Conservation (phyloP, 345 rosid genomes). For the Kernera saxatilis region DNA sequence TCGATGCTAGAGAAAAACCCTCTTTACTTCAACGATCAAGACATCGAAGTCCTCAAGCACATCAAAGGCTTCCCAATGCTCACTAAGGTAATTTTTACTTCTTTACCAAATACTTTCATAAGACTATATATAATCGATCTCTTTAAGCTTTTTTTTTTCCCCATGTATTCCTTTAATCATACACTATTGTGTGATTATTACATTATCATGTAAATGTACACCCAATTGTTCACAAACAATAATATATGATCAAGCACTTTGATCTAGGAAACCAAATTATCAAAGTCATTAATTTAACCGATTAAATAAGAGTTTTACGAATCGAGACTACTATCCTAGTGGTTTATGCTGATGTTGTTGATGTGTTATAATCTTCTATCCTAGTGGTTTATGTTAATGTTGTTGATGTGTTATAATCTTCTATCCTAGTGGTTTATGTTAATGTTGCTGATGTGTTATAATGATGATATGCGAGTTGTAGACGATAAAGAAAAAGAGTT, state of each 20-base stretch:
- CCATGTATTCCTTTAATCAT: neutral
- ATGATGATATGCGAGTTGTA: too few species aligned
- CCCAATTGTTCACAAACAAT: too few species aligned
- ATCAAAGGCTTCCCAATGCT: constrained; percentile 82
- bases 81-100: constrained; percentile 47
- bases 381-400: neutral
- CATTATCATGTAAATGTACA: neutral
- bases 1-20: constrained; percentile 54
- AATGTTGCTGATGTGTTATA: too few species aligned
- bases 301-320: neutral
- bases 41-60: constrained; percentile 57
- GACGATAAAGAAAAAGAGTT: too few species aligned
- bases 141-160: neutral
- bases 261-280: neutral
- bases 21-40: constrained; percentile 53
- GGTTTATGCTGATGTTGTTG: neutral
- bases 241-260: neutral
- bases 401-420: too few species aligned
- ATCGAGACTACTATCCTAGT: neutral
- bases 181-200: neutral
- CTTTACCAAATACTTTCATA: neutral
- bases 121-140: neutral
- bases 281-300: too few species aligned
- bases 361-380: neutral
- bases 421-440: neutral